These are phyloP conservation scores for Oryza brachyantha DNA, from an alignment of 176 grass and related monocot genomes.

Conservation along the genomic window DNA sequence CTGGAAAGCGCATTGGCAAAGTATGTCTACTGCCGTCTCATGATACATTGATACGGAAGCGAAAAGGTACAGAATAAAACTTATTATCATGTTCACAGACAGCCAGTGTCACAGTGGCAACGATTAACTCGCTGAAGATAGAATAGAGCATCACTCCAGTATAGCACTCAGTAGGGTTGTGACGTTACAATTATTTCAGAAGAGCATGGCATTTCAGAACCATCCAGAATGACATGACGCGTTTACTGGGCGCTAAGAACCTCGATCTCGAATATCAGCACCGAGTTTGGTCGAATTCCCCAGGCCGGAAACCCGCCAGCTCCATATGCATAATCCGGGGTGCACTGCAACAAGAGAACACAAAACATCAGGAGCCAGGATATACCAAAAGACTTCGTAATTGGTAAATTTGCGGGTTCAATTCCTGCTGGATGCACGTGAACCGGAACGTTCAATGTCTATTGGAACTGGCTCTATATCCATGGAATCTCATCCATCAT, in stretches of 20 bases:
- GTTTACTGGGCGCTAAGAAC: slow-evolving; percentile 63
- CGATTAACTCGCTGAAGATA: not conserved
- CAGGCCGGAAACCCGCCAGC: slow-evolving; percentile 57
- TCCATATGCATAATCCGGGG: slow-evolving; percentile 95
- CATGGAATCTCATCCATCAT: too few species aligned
- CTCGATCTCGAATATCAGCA: slow-evolving; percentile 83
- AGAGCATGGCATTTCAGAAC: not conserved
- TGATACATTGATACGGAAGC: too few species aligned
- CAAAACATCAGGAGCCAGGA: slow-evolving; percentile 20
- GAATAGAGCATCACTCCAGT: slow-evolving; percentile 4
- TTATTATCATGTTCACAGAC: not conserved
- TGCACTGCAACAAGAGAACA: slow-evolving; percentile 57
- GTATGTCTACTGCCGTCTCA: not conserved
- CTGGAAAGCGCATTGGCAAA: not conserved
- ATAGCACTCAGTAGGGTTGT: not conserved
- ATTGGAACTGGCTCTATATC: too few species aligned
- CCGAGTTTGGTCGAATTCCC: slow-evolving; percentile 82
- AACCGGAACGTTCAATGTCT: too few species aligned
- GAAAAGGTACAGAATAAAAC: not conserved
- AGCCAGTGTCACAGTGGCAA: not conserved
- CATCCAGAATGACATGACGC: slow-evolving; percentile 2
- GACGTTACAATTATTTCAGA: slow-evolving; percentile 31
- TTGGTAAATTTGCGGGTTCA: too few species aligned
- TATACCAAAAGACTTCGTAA: too few species aligned
- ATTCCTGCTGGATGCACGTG: too few species aligned